Conservation (phyloP, 805 yeast species). For the Starmerella apicola region DNA sequence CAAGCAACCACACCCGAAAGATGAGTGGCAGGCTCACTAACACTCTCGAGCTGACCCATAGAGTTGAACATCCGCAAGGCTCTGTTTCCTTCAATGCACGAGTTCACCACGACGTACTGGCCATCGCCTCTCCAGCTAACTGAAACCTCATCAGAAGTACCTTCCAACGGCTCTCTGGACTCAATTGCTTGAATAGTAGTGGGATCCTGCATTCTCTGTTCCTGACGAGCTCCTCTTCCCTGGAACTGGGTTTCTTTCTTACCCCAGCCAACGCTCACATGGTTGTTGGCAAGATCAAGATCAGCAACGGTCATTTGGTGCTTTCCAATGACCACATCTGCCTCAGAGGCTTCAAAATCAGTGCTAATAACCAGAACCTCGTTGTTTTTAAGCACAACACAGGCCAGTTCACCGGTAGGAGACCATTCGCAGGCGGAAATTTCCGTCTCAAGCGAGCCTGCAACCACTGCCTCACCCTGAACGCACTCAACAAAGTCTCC, state of each 20-base stretch:
- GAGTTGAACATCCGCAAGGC: conserved; percentile 73
- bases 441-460: conserved; percentile 73
- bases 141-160: conserved; percentile 36
- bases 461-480: conserved; percentile 49
- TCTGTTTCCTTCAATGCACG: conserved; percentile 54
- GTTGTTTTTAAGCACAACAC: conserved; percentile 40
- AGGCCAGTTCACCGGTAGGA: conserved; percentile 77
- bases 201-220: conserved; percentile 48
- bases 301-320: conserved; percentile 47
- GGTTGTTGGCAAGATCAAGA: conserved; percentile 49
- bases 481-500: conserved; percentile 60
- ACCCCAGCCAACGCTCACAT: conserved; percentile 98
- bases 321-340: conserved; percentile 40
- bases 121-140: conserved; percentile 97
- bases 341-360: conserved; percentile 48
- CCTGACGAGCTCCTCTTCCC: conserved; percentile 74
- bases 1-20: conserved; percentile 64
- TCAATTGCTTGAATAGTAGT: conserved; percentile 69
- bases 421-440: conserved; percentile 72
- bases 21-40: conserved; percentile 80
- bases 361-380: conserved; percentile 44
- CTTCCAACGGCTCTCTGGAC: conserved; percentile 45
- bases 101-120: conserved; percentile 59
- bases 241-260: conserved; percentile 89
- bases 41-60: conserved; percentile 61